A percentile compares a stretch with the other conserved stretches of the same genome.
These are phyloP conservation scores for Fusarium coffeatum DNA, from an alignment of 2,329 filamentous ascomycete genomes.

Conservation along the genomic window DNA sequence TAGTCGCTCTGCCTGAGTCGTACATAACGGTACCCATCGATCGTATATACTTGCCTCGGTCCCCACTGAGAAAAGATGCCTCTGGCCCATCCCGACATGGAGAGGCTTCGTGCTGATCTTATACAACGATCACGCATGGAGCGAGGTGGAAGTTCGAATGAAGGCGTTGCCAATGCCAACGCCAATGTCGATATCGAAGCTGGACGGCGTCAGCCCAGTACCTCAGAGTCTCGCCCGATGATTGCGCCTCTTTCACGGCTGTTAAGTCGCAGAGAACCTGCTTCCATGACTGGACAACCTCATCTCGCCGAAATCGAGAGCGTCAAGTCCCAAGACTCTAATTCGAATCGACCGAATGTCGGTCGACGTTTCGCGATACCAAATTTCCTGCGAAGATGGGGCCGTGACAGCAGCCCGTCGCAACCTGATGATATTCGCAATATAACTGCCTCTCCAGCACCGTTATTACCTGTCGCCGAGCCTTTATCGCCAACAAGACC, in stretches of 20 bases:
- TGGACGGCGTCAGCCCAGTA: conserved; percentile 13
- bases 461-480: conserved; percentile 26
- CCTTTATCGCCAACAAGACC: conserved; percentile 20
- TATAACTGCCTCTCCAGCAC: conserved; percentile 32
- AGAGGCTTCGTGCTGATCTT: conserved; percentile 50
- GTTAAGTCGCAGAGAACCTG: conserved; percentile 34
- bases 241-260: conserved; percentile 33
- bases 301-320: conserved; percentile 51
- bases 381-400: conserved; percentile 31
- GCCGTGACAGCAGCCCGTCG: conserved; percentile 12
- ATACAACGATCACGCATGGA: conserved; percentile 49
- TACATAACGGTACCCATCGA: conserved; percentile 13
- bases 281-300: conserved; percentile 22
- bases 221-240: conserved; percentile 13
- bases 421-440: conserved; percentile 19
- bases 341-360: conserved; percentile 48
- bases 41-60: conserved; percentile 14
- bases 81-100: conserved; percentile 44
- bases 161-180: conserved; percentile 12
- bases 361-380: conserved; percentile 24
- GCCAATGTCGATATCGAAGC: conserved; percentile 31
- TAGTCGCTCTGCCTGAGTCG: conserved; percentile 32
- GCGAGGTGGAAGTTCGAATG: conserved; percentile 33
- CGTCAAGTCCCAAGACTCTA: conserved; percentile 61
- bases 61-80: conserved; percentile 35